These are phyloP conservation scores for Verbascum thapsus DNA, from an alignment of 257 asterid genomes.

Conservation along the genomic window DNA sequence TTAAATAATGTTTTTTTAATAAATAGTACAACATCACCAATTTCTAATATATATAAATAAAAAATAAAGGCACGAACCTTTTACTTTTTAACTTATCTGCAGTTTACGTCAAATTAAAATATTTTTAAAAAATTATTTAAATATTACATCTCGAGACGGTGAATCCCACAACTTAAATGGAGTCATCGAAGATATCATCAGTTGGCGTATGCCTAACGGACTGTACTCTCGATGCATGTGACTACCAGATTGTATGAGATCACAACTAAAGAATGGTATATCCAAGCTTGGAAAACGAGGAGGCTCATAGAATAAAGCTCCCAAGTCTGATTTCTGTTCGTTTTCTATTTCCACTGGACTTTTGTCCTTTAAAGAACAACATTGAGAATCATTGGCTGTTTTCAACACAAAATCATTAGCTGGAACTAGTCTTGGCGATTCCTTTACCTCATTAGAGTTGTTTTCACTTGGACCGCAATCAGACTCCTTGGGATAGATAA, in stretches of 20 bases:
- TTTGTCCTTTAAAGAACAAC: slow-evolving; percentile 36
- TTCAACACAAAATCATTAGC: slow-evolving; percentile 53
- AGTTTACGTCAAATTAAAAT: no score
- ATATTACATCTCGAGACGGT: slow-evolving; percentile 65
- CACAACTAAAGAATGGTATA: no score
- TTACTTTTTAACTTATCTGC: no score
- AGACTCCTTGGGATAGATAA: slow-evolving; percentile 42
- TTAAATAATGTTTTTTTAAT: no score
- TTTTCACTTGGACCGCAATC: slow-evolving; percentile 43
- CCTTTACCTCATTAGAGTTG: slow-evolving; percentile 41
- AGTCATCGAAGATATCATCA: slow-evolving; percentile 75
- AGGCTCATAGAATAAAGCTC: no score
- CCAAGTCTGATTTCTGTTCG: no score
- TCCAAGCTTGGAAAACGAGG: no score
- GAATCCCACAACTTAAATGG: slow-evolving; percentile 90
- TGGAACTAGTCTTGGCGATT: slow-evolving; percentile 51
- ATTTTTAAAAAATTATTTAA: no score
- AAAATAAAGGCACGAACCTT: no score
- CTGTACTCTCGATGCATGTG: slow-evolving; percentile 91
- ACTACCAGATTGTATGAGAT: no score
- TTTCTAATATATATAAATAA: no score
- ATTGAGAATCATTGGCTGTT: slow-evolving; percentile 42
- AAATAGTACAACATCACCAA: no score
- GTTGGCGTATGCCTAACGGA: slow-evolving; percentile 91
- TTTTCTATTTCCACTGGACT: slow-evolving; percentile 27